phyloP scores from a whole-genome alignment of 2,329 filamentous ascomycete species.

The Ceratocystis ficicola region DNA sequence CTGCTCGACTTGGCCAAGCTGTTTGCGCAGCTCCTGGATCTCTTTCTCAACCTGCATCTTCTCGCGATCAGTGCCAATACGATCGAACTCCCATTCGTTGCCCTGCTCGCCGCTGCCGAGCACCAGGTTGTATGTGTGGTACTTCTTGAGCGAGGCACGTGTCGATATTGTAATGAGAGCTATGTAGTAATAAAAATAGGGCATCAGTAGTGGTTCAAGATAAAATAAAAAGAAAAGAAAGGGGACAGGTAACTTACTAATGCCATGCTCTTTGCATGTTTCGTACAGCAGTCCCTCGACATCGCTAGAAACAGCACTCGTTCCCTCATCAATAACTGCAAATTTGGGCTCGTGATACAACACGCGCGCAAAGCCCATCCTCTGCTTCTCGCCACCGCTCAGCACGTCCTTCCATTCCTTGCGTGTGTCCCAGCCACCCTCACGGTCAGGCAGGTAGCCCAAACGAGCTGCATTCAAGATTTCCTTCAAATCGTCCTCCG shows the following conservation, averaged over 20 bases:
- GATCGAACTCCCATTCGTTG: constrained; percentile 84
- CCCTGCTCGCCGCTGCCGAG: constrained; percentile 69
- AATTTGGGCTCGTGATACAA: constrained; percentile 93
- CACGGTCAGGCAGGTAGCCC: constrained; percentile 78
- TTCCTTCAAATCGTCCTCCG: constrained; percentile 60
- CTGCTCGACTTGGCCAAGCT: constrained; percentile 66
- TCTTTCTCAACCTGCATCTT: constrained; percentile 90
- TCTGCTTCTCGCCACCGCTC: constrained; percentile 94
- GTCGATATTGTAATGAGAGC: constrained; percentile 92
- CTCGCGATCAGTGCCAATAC: constrained; percentile 85
- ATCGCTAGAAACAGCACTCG: constrained; percentile 83
- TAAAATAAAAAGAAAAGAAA: background rate
- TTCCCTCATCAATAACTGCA: constrained; percentile 90
- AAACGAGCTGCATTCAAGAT: constrained; percentile 74
- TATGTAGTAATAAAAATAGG: constrained; percentile 28
- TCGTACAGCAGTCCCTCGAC: constrained; percentile 92
- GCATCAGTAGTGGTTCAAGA: constrained; percentile 24
- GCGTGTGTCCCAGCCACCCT: constrained; percentile 90
- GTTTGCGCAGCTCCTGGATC: constrained; percentile 67
- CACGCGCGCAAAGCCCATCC: constrained; percentile 79
- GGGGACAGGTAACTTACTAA: constrained; percentile 51
- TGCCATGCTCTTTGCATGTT: constrained; percentile 80
- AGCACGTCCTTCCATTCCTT: constrained; percentile 99
- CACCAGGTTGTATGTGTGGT: constrained; percentile 82
- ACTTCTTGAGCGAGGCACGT: constrained; percentile 84